Conservation (phyloP, 345 rosid species). For the Eutrema yunnanense region DNA sequence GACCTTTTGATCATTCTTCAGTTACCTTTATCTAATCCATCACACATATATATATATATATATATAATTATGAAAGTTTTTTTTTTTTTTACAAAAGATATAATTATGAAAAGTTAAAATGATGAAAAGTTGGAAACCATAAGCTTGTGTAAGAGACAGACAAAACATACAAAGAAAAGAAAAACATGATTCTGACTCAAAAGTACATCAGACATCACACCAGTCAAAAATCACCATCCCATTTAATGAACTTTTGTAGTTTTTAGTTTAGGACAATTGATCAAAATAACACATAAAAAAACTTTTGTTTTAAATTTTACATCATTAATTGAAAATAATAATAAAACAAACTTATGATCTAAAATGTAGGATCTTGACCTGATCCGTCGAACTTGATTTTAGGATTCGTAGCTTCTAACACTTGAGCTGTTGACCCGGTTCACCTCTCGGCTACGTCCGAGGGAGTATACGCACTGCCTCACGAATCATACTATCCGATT, state of each 20-base stretch:
- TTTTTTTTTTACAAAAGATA: not conserved
- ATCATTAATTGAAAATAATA: too few relatives aligned
- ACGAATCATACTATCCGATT: too few relatives aligned
- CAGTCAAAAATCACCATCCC: conserved; percentile 25
- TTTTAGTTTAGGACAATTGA: not conserved
- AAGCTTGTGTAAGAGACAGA: conserved; percentile 22
- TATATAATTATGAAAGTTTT: too few relatives aligned
- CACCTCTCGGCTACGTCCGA: too few relatives aligned
- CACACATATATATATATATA: not conserved
- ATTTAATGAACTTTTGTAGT: conserved; percentile 10
- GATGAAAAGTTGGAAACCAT: conserved; percentile 26
- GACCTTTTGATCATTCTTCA: conserved; percentile 23
- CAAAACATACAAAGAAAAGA: conserved; percentile 21
- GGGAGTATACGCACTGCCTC: too few relatives aligned
- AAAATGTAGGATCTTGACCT: too few relatives aligned
- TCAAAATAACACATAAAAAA: not conserved
- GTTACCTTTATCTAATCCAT: conserved; percentile 2
- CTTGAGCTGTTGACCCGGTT: too few relatives aligned
- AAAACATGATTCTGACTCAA: conserved; percentile 24
- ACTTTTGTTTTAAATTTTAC: too few relatives aligned
- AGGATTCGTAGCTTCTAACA: too few relatives aligned
- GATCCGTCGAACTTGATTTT: too few relatives aligned
- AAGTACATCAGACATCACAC: conserved; percentile 6
- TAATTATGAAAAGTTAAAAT: not conserved
- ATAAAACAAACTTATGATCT: too few relatives aligned